Conservation (phyloP, 2,329 filamentous ascomycete species). For the Aspergillus floridensis region DNA sequence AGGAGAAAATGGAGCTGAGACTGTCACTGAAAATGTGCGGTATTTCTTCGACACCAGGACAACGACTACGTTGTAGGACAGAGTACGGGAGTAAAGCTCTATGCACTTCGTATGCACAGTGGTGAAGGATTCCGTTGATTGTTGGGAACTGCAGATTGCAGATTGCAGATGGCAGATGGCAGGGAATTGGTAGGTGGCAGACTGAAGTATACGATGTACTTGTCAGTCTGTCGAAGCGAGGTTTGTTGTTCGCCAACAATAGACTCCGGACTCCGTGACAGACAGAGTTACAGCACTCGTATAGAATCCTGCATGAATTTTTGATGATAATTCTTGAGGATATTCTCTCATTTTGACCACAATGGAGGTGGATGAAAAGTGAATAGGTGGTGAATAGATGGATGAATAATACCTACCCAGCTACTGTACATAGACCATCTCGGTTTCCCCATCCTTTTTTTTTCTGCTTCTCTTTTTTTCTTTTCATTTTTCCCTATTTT, state of each 20-base stretch:
- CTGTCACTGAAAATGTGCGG: slow-evolving; percentile 12
- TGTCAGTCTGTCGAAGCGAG: neutral
- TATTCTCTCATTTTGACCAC: too few species aligned
- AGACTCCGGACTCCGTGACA: neutral
- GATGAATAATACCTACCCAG: too few species aligned
- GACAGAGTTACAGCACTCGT: neutral
- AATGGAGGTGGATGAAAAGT: too few species aligned
- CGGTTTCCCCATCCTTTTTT: neutral
- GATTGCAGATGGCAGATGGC: too few species aligned
- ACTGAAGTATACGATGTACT: neutral
- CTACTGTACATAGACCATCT: neutral
- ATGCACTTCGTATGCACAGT: too few species aligned
- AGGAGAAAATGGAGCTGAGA: slow-evolving; percentile 3
- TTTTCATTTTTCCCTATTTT: neutral
- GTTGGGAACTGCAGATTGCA: neutral
- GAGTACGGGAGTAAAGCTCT: slow-evolving; percentile 6
- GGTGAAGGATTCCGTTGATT: neutral
- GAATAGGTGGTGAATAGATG: too few species aligned
- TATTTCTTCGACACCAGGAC: slow-evolving; percentile 20
- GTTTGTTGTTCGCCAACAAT: neutral
- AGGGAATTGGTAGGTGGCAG: neutral
- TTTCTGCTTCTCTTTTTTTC: neutral
- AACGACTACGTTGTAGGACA: slow-evolving; percentile 22
- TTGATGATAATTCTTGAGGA: neutral
- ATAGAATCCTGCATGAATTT: neutral